phyloP scores from a whole-genome alignment of 2,329 filamentous ascomycete species.

The Pezicula rhizophila region DNA sequence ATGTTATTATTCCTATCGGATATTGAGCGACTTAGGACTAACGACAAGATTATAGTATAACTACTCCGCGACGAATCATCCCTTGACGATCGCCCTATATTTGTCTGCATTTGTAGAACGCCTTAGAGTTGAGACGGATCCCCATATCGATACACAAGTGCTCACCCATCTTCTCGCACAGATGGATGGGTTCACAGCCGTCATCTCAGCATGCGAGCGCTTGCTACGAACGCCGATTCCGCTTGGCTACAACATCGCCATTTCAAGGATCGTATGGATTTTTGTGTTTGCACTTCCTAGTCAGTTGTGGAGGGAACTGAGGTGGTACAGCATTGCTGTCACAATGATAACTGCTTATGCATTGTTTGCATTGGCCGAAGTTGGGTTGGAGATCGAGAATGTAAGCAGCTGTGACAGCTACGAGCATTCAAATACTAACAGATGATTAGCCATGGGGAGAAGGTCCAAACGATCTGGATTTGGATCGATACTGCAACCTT shows the following conservation, averaged over 20 bases:
- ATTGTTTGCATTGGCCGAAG: constrained; percentile 16
- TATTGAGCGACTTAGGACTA: no score
- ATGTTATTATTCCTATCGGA: no score
- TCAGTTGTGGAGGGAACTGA: constrained; percentile 16
- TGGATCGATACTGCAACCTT: constrained; percentile 17
- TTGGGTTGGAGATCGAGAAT: constrained; percentile 20
- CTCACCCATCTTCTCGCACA: constrained; percentile 21
- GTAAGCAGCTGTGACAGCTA: constrained; percentile 4
- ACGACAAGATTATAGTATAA: constrained; percentile 6
- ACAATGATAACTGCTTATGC: constrained; percentile 20
- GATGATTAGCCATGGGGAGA: constrained; percentile 15
- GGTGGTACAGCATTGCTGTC: constrained; percentile 18
- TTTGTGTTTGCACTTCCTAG: constrained; percentile 18
- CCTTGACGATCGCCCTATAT: constrained; percentile 16
- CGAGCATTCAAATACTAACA: not conserved
- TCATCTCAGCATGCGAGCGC: constrained; percentile 20
- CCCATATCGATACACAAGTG: constrained; percentile 18
- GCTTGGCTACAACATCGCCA: constrained; percentile 20
- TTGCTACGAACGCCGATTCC: constrained; percentile 20
- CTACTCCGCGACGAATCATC: constrained; percentile 11
- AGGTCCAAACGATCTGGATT: constrained; percentile 19
- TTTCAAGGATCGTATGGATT: constrained; percentile 20
- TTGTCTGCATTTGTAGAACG: constrained; percentile 15
- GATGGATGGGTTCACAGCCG: constrained; percentile 15
- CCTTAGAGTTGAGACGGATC: constrained; percentile 1